Evolutionary conservation across 352 stramenopile species (phyloP).

Genomic region (Phytophthora idaei): DNA sequence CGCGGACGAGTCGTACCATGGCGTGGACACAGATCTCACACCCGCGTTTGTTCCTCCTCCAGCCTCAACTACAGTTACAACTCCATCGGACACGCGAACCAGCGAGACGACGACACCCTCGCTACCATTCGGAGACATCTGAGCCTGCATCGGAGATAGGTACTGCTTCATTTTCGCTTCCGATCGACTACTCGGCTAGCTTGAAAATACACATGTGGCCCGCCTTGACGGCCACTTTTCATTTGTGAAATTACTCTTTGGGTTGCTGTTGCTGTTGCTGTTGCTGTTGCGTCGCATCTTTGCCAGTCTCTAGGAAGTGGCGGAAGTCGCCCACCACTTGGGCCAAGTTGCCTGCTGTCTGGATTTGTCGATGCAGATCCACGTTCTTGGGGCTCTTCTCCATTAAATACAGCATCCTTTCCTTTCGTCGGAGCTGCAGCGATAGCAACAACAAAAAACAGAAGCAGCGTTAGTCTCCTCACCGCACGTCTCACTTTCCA

Average conservation of each 20-base stretch:
- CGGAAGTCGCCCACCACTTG: constrained; percentile 86
- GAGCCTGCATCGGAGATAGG: constrained; percentile 31
- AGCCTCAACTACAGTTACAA: constrained; percentile 17
- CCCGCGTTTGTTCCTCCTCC: constrained; percentile 38
- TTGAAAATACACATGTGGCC: constrained; percentile 40
- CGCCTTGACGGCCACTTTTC: constrained; percentile 24
- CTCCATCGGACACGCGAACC: constrained; percentile 21
- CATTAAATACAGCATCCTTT: constrained; percentile 85
- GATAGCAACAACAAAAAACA: neutral
- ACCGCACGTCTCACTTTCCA: neutral
- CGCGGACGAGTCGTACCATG: constrained; percentile 50
- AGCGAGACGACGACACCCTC: constrained; percentile 26
- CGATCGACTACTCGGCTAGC: constrained; percentile 15
- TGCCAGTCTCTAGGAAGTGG: constrained; percentile 80
- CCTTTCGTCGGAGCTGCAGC: constrained; percentile 76
- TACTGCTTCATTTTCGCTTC: constrained; percentile 34
- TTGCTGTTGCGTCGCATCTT: constrained; percentile 35
- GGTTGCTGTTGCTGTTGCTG: constrained; percentile 11
- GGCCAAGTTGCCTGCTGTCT: constrained; percentile 81
- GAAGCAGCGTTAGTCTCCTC: constrained; percentile 9
- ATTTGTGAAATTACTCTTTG: constrained; percentile 37
- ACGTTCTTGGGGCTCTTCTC: constrained; percentile 86
- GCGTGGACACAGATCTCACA: constrained; percentile 38
- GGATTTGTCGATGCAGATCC: constrained; percentile 86
- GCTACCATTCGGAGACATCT: constrained; percentile 42